These are phyloP conservation scores for Aotearoamyces nothofagi DNA, from an alignment of 2,329 filamentous ascomycete genomes.

Conservation along the genomic window DNA sequence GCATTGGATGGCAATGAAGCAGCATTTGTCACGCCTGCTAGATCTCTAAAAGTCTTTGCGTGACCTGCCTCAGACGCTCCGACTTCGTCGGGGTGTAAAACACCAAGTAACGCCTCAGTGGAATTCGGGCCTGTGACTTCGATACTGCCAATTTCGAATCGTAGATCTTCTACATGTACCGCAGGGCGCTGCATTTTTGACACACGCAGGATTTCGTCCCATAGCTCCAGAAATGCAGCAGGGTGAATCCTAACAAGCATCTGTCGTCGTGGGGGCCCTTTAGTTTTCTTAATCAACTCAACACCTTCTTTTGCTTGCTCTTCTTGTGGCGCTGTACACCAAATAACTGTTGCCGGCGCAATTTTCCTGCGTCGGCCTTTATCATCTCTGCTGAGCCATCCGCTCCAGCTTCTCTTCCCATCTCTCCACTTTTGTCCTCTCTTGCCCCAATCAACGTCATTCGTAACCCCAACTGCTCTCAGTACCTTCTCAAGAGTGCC, in stretches of 20 bases:
- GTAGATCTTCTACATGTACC: conserved; percentile 47
- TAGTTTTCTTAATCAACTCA: conserved; percentile 20
- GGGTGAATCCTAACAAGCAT: conserved; percentile 70
- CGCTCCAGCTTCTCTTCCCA: conserved; percentile 39
- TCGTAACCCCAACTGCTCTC: conserved; percentile 44
- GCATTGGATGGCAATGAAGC: conserved; percentile 54
- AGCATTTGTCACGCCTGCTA: conserved; percentile 49
- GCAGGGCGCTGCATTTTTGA: conserved; percentile 46
- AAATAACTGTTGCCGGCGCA: conserved; percentile 59
- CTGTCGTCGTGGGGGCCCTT: conserved; percentile 23
- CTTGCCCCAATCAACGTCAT: conserved; percentile 44
- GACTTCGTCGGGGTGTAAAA: conserved; percentile 39
- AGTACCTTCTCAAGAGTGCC: conserved; percentile 51
- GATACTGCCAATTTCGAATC: conserved; percentile 60
- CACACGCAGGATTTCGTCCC: conserved; percentile 41
- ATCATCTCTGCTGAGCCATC: conserved; percentile 41
- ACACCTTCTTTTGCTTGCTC: conserved; percentile 8
- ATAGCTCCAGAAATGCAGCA: conserved; percentile 54
- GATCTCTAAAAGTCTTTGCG: conserved; percentile 31
- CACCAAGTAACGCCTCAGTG: conserved; percentile 59
- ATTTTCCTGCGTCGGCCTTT: conserved; percentile 41
- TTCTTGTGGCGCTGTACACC: conserved; percentile 33
- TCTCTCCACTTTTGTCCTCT: conserved; percentile 57
- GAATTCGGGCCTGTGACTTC: conserved; percentile 59
- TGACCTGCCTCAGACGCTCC: conserved; percentile 23